Percentiles rank a stretch among this genome's conserved stretches.
Conservation (phyloP, 2,329 filamentous ascomycete species). For the Penicillium hordei region DNA sequence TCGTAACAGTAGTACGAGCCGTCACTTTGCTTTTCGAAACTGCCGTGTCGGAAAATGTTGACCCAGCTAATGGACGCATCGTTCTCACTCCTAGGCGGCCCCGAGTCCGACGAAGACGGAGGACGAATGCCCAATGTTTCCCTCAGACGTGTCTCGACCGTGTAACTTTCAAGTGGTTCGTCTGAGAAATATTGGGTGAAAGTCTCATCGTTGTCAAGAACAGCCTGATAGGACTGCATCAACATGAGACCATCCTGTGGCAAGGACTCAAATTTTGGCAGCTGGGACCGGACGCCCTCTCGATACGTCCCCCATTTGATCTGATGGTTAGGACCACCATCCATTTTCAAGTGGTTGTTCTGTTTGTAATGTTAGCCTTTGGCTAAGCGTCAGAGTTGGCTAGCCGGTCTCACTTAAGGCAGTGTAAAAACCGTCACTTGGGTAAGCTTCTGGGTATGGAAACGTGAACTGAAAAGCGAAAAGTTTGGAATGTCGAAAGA, state of each 20-base stretch:
- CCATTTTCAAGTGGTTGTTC: neutral
- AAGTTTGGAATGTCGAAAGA: neutral
- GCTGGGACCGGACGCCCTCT: neutral
- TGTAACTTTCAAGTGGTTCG: conserved; percentile 4
- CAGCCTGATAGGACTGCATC: conserved; percentile 1
- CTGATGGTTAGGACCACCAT: neutral
- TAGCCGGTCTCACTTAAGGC: neutral
- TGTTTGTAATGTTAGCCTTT: neutral
- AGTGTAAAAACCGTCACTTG: neutral
- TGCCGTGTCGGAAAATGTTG: conserved; percentile 5
- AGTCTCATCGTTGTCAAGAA: conserved; percentile 5
- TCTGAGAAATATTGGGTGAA: conserved; percentile 9
- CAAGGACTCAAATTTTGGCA: conserved; percentile 1
- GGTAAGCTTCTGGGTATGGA: neutral
- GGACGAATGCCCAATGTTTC: neutral
- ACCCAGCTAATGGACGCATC: neutral
- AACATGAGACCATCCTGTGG: neutral
- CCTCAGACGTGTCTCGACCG: neutral
- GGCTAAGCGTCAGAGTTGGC: neutral
- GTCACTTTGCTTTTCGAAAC: conserved; percentile 1
- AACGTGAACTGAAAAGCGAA: neutral
- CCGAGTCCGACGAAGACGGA: neutral
- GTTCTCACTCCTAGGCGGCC: neutral
- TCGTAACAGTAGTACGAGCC: neutral
- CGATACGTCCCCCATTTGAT: conserved; percentile 4